Evolutionary conservation across 2,329 filamentous ascomycete species (phyloP).

Genomic region (Talaromyces sp.): DNA sequence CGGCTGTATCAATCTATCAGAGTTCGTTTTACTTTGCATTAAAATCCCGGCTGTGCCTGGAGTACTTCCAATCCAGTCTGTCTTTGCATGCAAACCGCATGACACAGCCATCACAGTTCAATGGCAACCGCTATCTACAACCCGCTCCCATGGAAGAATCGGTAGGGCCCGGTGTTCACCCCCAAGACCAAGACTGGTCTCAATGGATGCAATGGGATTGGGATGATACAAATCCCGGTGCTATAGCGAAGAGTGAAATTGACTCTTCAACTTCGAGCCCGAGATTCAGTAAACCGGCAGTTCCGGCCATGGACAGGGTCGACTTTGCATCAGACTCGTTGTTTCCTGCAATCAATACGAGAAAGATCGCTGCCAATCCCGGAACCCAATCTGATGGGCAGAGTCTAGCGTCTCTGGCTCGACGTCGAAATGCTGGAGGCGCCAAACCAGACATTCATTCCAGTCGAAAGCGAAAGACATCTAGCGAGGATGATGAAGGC

Average conservation of each 20-base stretch:
- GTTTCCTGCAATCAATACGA: background rate
- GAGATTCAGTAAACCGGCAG: conserved; percentile 23
- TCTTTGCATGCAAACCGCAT: conserved; percentile 4
- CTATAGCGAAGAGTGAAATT: conserved; percentile 27
- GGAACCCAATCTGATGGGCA: background rate
- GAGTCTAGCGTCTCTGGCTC: conserved; percentile 12
- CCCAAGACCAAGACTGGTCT: conserved; percentile 40
- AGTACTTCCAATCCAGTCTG: background rate
- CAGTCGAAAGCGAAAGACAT: conserved; percentile 67
- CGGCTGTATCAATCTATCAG: background rate
- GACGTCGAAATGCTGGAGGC: conserved; percentile 16
- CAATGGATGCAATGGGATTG: conserved; percentile 47
- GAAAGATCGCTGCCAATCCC: background rate
- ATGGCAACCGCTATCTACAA: conserved; percentile 11
- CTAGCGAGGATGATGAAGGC: conserved; percentile 48
- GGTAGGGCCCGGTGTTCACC: conserved; percentile 19
- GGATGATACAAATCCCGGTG: conserved; percentile 32
- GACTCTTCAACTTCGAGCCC: conserved; percentile 26
- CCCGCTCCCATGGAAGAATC: conserved; percentile 17
- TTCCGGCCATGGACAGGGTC: conserved; percentile 10
- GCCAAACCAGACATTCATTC: conserved; percentile 22
- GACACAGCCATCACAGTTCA: conserved; percentile 10
- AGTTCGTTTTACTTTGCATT: background rate
- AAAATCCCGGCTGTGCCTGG: background rate
- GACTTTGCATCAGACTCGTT: conserved; percentile 1